Percentiles rank a stretch among this genome's conserved stretches.
Conservation (phyloP, 2,329 filamentous ascomycete species). For the Incumbomyces lentus region DNA sequence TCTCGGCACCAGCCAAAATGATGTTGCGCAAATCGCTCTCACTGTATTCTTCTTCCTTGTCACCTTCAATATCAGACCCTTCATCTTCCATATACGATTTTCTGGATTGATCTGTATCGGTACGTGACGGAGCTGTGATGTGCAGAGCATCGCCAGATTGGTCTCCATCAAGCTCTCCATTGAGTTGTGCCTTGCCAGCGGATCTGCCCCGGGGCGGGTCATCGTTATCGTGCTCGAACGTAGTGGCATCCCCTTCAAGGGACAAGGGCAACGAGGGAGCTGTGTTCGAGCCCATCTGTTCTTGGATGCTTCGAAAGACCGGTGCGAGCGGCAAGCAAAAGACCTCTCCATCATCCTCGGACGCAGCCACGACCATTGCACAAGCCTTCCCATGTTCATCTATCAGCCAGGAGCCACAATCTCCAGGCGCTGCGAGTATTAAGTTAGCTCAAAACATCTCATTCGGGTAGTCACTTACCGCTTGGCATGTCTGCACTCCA, state of each 20-base stretch:
- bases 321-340: conserved; percentile 3
- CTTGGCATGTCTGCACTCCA: conserved; percentile 1
- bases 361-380: conserved; percentile 4
- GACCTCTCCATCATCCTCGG: conserved; percentile 1
- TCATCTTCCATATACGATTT: neutral
- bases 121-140: neutral
- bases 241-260: neutral
- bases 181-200: neutral
- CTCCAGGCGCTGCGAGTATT: neutral
- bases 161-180: too few species aligned
- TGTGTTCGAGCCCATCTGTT: neutral
- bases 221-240: neutral
- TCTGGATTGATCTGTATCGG: neutral
- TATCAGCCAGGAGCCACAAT: conserved; percentile 3
- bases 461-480: neutral
- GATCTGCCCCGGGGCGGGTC: neutral
- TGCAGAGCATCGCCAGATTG: too few species aligned
- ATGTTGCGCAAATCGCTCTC: neutral
- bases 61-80: neutral
- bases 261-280: neutral
- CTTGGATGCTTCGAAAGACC: conserved; percentile 1
- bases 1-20: neutral
- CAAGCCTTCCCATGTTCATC: neutral
- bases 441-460: neutral
- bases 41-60: neutral